phyloP scores from a whole-genome alignment of 2,329 filamentous ascomycete species.

The Colletotrichum costaricense region DNA sequence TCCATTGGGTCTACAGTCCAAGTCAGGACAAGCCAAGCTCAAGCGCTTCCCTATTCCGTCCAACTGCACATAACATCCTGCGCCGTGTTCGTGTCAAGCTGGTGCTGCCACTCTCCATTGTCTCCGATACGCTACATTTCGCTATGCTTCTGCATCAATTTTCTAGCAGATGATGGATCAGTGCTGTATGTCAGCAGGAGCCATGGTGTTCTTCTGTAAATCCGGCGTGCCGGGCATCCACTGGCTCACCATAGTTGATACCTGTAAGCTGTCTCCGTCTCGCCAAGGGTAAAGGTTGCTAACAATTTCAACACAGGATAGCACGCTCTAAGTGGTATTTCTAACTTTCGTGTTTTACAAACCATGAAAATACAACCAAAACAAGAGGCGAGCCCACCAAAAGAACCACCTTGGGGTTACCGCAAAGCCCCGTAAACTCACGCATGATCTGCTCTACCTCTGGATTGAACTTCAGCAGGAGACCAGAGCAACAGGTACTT shows the following conservation, averaged over 20 bases:
- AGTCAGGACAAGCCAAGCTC: slow-evolving; percentile 8
- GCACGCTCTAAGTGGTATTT: not conserved
- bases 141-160: not conserved
- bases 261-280: not conserved
- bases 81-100: slow-evolving; percentile 6
- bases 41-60: slow-evolving; percentile 1
- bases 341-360: not conserved
- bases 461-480: not conserved
- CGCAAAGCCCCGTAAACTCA: not conserved
- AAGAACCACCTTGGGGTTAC: too few species aligned
- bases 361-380: not conserved
- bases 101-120: not conserved
- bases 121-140: not conserved
- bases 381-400: too few species aligned
- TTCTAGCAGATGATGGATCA: not conserved
- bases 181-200: not conserved
- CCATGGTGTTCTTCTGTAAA: not conserved
- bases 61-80: not conserved
- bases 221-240: not conserved
- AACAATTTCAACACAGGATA: not conserved
- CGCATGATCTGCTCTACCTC: not conserved
- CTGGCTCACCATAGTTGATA: not conserved
- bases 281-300: not conserved
- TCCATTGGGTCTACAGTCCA: not conserved
- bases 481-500: not conserved